phyloP scores from a whole-genome alignment of 371 early-diverging fungal species.

The Funneliformis caledonium region DNA sequence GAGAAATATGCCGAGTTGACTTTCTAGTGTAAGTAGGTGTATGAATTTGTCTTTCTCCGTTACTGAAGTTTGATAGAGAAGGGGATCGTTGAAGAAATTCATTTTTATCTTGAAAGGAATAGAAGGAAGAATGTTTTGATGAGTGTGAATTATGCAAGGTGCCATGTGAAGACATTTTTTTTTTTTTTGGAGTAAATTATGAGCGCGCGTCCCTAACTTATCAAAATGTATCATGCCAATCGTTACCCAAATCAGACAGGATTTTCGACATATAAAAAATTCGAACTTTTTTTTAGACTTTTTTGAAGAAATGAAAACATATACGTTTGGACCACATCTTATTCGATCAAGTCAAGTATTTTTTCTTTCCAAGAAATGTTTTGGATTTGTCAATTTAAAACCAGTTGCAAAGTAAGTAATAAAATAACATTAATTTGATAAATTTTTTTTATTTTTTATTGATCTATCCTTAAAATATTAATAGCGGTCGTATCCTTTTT shows the following conservation, averaged over 20 bases:
- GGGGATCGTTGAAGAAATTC: neutral
- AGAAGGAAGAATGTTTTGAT: neutral
- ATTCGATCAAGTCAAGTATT: constrained; percentile 39
- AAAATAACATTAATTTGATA: neutral
- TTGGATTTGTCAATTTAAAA: constrained; percentile 42
- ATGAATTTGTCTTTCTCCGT: constrained; percentile 7
- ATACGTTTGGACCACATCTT: constrained; percentile 35
- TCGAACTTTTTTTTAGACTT: no score
- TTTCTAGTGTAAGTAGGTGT: constrained; percentile 30
- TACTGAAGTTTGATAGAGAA: neutral
- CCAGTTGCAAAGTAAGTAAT: constrained; percentile 39
- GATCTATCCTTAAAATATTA: neutral
- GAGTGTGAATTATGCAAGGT: neutral
- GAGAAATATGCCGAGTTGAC: constrained; percentile 22
- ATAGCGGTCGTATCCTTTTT: constrained; percentile 39
- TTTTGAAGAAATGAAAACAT: neutral
- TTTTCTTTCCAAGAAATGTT: constrained; percentile 15
- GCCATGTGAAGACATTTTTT: no score
- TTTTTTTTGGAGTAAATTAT: no score
- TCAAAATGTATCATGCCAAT: no score
- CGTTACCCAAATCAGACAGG: no score
- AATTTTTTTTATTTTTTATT: neutral
- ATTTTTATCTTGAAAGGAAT: neutral
- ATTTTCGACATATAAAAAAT: no score
- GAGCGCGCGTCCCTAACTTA: no score